These are phyloP conservation scores for Aspergillus clavatus DNA, from an alignment of 2,329 filamentous ascomycete species.

Conservation along the genomic window DNA sequence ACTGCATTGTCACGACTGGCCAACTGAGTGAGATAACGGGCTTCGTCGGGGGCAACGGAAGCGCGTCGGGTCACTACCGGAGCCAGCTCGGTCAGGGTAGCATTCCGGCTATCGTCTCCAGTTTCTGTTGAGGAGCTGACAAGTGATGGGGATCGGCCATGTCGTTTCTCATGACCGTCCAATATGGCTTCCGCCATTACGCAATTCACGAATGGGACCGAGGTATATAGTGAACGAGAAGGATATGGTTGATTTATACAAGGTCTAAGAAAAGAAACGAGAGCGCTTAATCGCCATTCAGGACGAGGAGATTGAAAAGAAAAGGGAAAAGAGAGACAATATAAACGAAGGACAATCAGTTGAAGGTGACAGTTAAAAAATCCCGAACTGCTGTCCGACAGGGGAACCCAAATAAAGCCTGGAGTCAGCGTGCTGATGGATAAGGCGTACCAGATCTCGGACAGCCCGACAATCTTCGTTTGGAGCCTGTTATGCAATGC, in stretches of 20 bases:
- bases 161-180: background rate
- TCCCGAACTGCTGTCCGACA: background rate
- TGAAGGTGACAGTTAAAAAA: background rate
- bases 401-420: background rate
- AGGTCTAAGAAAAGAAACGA: background rate
- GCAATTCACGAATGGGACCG: background rate
- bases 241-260: background rate
- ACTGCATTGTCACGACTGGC: background rate
- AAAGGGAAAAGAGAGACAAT: background rate
- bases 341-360: background rate
- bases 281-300: no score
- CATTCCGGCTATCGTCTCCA: background rate
- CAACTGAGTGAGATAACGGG: background rate
- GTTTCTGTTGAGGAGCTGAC: background rate
- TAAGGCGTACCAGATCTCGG: background rate
- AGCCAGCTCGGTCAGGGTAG: background rate
- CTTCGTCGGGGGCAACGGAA: background rate
- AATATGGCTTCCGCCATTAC: background rate
- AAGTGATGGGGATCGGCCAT: background rate
- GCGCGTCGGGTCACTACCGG: background rate
- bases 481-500: background rate
- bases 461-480: background rate
- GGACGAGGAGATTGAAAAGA: background rate
- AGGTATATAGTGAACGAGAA: background rate
- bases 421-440: background rate